Conservation (phyloP, 345 rosid genomes). For the Dipteronia sinensis region DNA sequence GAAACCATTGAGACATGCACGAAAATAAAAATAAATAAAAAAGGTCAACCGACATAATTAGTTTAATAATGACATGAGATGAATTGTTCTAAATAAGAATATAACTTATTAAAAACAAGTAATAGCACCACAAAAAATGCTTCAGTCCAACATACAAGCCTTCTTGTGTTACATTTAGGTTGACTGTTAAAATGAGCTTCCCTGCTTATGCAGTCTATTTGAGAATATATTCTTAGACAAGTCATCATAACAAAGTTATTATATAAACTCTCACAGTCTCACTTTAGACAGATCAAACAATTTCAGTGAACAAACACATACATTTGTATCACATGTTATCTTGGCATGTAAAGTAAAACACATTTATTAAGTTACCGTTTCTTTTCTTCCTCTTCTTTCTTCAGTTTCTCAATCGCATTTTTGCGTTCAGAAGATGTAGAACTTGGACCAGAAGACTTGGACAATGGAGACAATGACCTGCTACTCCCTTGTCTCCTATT, state of each 20-base stretch:
- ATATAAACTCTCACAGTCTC: background rate
- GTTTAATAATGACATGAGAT: background rate
- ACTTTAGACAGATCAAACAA: background rate
- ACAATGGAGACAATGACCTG: conserved; percentile 50
- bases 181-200: background rate
- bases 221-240: background rate
- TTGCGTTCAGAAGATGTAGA: conserved; percentile 34
- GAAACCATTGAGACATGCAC: background rate
- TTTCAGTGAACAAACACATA: background rate
- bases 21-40: background rate
- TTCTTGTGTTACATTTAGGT: background rate
- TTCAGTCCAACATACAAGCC: background rate
- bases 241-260: background rate
- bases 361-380: conserved; percentile 41
- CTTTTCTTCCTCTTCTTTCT: conserved; percentile 60
- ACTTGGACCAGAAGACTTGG: conserved; percentile 39
- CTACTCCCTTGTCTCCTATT: conserved; percentile 38
- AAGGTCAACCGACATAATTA: background rate
- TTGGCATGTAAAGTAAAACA: background rate
- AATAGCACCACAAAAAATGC: background rate
- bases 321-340: background rate
- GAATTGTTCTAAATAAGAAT: background rate
- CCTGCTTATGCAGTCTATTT: background rate
- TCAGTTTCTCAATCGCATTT: conserved; percentile 35
- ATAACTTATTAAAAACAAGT: background rate